phyloP scores from a whole-genome alignment of 148 eudicot genomes.

The Beta vulgaris region DNA sequence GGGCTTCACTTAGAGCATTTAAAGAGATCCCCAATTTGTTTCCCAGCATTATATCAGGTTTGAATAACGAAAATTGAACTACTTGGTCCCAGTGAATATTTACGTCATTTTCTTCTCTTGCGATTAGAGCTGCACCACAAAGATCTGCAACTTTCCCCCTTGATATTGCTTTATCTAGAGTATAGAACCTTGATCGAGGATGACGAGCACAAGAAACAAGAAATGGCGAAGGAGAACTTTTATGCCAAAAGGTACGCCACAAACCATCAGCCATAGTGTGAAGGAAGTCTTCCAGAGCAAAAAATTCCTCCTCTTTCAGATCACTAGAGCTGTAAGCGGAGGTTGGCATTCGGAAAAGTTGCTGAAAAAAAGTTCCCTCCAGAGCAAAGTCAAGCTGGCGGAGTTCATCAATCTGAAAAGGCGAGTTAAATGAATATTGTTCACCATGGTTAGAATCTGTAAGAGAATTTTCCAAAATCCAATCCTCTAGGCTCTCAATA shows the following conservation, averaged over 20 bases:
- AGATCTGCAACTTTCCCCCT: slow-evolving; percentile 58
- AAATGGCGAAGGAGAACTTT: slow-evolving; percentile 49
- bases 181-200: slow-evolving; percentile 70
- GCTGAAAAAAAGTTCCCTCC: slow-evolving; percentile 67
- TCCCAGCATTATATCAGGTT: slow-evolving; percentile 52
- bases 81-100: slow-evolving; percentile 65
- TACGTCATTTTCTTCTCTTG: slow-evolving; percentile 35
- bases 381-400: slow-evolving; percentile 67
- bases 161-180: slow-evolving; percentile 70
- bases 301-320: slow-evolving; percentile 60
- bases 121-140: slow-evolving; percentile 64
- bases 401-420: slow-evolving; percentile 61
- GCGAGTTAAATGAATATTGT: slow-evolving; percentile 46
- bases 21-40: slow-evolving; percentile 56
- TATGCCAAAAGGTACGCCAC: slow-evolving; percentile 79
- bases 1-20: slow-evolving; percentile 63
- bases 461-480: slow-evolving; percentile 51
- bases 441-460: slow-evolving; percentile 40
- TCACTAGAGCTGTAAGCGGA: slow-evolving; percentile 44
- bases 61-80: slow-evolving; percentile 57
- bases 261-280: slow-evolving; percentile 61
- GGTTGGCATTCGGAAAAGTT: slow-evolving; percentile 77
- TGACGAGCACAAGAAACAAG: slow-evolving; percentile 59
- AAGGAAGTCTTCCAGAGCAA: slow-evolving; percentile 70
- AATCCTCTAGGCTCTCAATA: slow-evolving; percentile 55